These are phyloP conservation scores for Colletotrichum spinosum DNA, from an alignment of 2,329 filamentous ascomycete genomes.

Conservation along the genomic window DNA sequence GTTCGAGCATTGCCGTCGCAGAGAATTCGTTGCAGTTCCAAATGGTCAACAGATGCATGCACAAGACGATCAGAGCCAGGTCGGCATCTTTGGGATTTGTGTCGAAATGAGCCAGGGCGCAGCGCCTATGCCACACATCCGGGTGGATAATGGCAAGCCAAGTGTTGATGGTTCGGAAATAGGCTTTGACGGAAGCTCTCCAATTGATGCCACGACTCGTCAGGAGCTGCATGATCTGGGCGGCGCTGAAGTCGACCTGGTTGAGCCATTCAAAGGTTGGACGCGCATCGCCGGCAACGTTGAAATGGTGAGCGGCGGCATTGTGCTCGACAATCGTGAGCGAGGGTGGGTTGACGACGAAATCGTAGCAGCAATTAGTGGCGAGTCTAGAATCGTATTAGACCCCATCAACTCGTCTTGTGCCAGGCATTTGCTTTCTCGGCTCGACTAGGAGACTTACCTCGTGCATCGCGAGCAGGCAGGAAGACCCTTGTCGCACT, in stretches of 20 bases:
- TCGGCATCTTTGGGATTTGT: constrained; percentile 42
- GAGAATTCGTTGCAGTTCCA: constrained; percentile 48
- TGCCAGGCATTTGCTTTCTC: background rate
- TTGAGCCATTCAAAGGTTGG: constrained; percentile 43
- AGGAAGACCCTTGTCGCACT: constrained; percentile 51
- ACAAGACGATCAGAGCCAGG: constrained; percentile 53
- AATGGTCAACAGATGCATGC: constrained; percentile 56
- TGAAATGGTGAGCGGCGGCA: constrained; percentile 40
- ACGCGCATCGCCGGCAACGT: constrained; percentile 14
- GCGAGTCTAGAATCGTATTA: constrained; percentile 29
- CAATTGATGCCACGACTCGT: constrained; percentile 49
- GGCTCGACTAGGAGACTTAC: constrained; percentile 37
- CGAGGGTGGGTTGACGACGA: constrained; percentile 50
- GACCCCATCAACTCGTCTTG: background rate
- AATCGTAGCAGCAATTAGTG: constrained; percentile 50
- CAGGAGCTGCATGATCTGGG: constrained; percentile 54
- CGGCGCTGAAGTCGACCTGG: constrained; percentile 48
- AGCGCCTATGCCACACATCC: constrained; percentile 37
- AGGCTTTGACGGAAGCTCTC: constrained; percentile 50
- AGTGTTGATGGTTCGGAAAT: constrained; percentile 55
- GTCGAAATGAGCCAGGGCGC: constrained; percentile 49
- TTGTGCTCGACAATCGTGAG: constrained; percentile 46
- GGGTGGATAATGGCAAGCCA: constrained; percentile 57
- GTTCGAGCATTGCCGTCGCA: constrained; percentile 54
- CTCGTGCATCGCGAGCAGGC: constrained; percentile 50